phyloP scores from a whole-genome alignment of 495 filamentous ascomycete species.

The Xylaria intraflava region DNA sequence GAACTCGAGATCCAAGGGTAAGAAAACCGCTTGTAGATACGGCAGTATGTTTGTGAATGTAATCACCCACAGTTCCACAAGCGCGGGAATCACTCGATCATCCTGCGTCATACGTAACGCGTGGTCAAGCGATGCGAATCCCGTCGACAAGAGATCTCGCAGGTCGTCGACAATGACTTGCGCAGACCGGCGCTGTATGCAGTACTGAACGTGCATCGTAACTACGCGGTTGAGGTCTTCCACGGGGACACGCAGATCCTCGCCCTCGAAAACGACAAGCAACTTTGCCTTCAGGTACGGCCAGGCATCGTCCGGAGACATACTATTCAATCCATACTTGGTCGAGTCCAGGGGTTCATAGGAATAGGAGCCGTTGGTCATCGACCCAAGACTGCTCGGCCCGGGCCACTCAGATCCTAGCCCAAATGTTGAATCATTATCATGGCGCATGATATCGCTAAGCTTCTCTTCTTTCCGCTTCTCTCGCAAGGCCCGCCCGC shows the following conservation, averaged over 20 bases:
- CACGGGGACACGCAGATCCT: conserved; percentile 80
- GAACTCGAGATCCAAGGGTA: conserved; percentile 92
- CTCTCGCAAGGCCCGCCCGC: conserved; percentile 74
- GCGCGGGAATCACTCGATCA: conserved; percentile 72
- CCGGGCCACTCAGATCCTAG: conserved; percentile 46
- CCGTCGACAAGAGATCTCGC: conserved; percentile 68
- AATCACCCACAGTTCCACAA: conserved; percentile 90
- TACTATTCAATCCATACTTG: conserved; percentile 67
- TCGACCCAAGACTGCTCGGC: conserved; percentile 42
- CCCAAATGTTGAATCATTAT: conserved; percentile 28
- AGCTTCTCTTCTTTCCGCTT: conserved; percentile 84
- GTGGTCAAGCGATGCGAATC: conserved; percentile 80
- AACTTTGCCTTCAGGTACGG: conserved; percentile 84
- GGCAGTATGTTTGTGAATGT: conserved; percentile 86
- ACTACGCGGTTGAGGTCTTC: conserved; percentile 94
- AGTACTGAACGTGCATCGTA: conserved; percentile 67
- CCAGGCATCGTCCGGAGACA: conserved; percentile 91
- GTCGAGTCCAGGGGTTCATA: conserved; percentile 41
- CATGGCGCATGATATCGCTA: conserved; percentile 29
- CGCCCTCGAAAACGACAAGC: conserved; percentile 88
- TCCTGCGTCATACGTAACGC: conserved; percentile 69
- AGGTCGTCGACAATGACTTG: conserved; percentile 71
- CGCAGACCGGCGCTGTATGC: conserved; percentile 61
- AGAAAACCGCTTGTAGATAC: conserved; percentile 92
- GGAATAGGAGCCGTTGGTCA: conserved; percentile 35